phyloP scores from a whole-genome alignment of 306 rosid species.

The Abrus precatorius region DNA sequence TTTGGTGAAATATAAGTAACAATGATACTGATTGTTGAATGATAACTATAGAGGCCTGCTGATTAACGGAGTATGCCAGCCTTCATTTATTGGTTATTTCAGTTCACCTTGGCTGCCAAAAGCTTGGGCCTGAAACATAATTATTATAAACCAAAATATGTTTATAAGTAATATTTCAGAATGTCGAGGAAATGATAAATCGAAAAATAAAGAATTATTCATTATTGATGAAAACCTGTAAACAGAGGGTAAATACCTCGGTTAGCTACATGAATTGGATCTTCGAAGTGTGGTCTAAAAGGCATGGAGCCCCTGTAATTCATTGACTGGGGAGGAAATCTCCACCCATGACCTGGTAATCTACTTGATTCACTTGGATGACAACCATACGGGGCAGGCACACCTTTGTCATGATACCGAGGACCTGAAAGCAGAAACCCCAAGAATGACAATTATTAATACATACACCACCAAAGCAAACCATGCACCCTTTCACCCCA shows the following conservation, averaged over 20 bases:
- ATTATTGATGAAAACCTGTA: slow-evolving; percentile 22
- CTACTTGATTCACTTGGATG: slow-evolving; percentile 83
- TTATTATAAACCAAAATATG: slow-evolving; percentile 32
- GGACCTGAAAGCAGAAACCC: slow-evolving; percentile 62
- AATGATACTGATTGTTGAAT: background rate
- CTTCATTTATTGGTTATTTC: slow-evolving; percentile 44
- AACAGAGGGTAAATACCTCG: slow-evolving; percentile 62
- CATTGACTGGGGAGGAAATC: slow-evolving; percentile 74
- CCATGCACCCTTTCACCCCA: slow-evolving; percentile 19
- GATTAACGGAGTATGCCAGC: slow-evolving; percentile 51
- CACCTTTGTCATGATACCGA: slow-evolving; percentile 68
- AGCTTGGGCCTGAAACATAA: slow-evolving; percentile 81
- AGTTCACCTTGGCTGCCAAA: slow-evolving; percentile 86
- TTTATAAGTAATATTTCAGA: slow-evolving; percentile 1
- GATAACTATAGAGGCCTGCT: background rate
- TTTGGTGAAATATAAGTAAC: slow-evolving; percentile 34
- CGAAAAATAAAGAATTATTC: background rate
- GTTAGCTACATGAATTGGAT: slow-evolving; percentile 75
- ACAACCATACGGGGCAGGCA: slow-evolving; percentile 67
- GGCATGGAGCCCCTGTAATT: slow-evolving; percentile 70
- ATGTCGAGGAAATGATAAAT: slow-evolving; percentile 27
- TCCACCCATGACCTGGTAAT: slow-evolving; percentile 79
- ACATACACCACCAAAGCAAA: slow-evolving; percentile 30
- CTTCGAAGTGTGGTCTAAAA: slow-evolving; percentile 76
- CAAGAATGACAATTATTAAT: slow-evolving; percentile 35